Percentiles rank a stretch among this genome's conserved stretches.
Evolutionary conservation across 2,329 filamentous ascomycete species (phyloP).

Genomic region (Cladobotryum protrusum): DNA sequence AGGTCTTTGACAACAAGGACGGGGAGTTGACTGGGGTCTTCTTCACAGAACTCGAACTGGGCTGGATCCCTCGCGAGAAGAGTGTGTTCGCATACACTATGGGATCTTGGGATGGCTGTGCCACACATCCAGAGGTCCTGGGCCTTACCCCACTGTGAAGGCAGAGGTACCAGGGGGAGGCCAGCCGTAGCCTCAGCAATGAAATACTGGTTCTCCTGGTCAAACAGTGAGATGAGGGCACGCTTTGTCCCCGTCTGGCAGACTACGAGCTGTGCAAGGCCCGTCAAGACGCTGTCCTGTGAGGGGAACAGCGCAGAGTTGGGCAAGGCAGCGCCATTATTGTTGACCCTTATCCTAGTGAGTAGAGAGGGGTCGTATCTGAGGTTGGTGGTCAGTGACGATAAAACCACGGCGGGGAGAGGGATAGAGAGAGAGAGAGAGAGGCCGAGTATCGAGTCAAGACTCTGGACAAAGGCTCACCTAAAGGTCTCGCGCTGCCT

Average conservation of each 20-base stretch:
- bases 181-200: slow-evolving; percentile 40
- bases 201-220: slow-evolving; percentile 37
- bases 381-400: not conserved
- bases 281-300: slow-evolving; percentile 32
- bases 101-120: slow-evolving; percentile 16
- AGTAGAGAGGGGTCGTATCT: slow-evolving; percentile 11
- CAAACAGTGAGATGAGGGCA: slow-evolving; percentile 42
- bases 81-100: slow-evolving; percentile 15
- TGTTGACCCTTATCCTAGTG: slow-evolving; percentile 3
- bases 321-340: slow-evolving; percentile 3
- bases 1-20: slow-evolving; percentile 27
- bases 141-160: slow-evolving; percentile 2
- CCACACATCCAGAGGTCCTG: slow-evolving; percentile 16
- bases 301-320: slow-evolving; percentile 17
- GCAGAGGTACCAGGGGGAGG: slow-evolving; percentile 23
- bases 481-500: slow-evolving; percentile 13
- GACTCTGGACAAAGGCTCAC: slow-evolving; percentile 1
- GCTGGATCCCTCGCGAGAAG: slow-evolving; percentile 9
- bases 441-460: not conserved
- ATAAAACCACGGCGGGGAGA: not conserved
- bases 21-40: slow-evolving; percentile 15
- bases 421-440: too few species aligned
- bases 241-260: slow-evolving; percentile 35
- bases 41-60: not conserved
- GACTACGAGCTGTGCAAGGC: slow-evolving; percentile 41